Evolutionary conservation across 176 grass and related monocot genomes (phyloP).

Genomic region (Zea mays): Zm-B73-REFERENCE-NAM-5.0 NC_050097.1:162042501-162043000

Average conservation of each 20-base stretch:
- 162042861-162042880: background rate
- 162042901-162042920: too few relatives aligned
- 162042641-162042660: background rate
- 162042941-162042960: too few relatives aligned
- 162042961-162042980: too few relatives aligned
- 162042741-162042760: constrained; percentile 25
- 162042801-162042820: background rate
- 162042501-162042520: constrained; percentile 55
- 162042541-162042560: constrained; percentile 60
- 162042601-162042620: constrained; percentile 61
- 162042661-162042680: background rate
- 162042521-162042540: constrained; percentile 50
- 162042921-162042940: too few relatives aligned
- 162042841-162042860: constrained; percentile 6
- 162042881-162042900: background rate
- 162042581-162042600: constrained; percentile 29
- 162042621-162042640: constrained; percentile 57
- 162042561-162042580: constrained; percentile 61
- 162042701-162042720: constrained; percentile 53
- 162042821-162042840: constrained; percentile 20
- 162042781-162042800: constrained; percentile 10
- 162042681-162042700: constrained; percentile 10
- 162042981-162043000: too few relatives aligned
- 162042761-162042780: constrained; percentile 35
- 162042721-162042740: constrained; percentile 43